Conservation (phyloP, 495 filamentous ascomycete species). For the Margaritispora aquatica region DNA sequence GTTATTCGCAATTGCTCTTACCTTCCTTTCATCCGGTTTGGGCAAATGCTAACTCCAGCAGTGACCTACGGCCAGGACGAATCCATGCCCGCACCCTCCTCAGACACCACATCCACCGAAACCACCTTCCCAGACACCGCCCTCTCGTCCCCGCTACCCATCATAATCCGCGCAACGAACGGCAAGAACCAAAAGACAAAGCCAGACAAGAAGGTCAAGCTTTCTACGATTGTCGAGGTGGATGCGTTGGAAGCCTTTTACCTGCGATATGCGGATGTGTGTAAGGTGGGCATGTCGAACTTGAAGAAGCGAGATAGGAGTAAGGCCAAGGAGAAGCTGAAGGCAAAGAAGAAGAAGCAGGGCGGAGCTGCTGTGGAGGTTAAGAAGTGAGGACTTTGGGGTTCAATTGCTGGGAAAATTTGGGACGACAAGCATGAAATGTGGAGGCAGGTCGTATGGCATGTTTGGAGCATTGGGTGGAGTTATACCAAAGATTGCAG, state of each 20-base stretch:
- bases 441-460: background rate
- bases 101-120: constrained; percentile 38
- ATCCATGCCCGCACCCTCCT: constrained; percentile 32
- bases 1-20: constrained; percentile 3
- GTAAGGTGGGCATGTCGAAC: constrained; percentile 78
- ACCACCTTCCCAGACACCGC: constrained; percentile 48
- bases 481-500: background rate
- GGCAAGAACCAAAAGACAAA: constrained; percentile 49
- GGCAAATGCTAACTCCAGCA: too few species aligned
- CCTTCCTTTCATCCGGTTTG: background rate
- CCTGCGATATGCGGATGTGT: constrained; percentile 81
- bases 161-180: constrained; percentile 82
- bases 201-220: constrained; percentile 60
- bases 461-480: background rate
- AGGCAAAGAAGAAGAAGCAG: constrained; percentile 63
- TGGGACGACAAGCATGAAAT: background rate
- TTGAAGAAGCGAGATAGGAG: constrained; percentile 91
- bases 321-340: constrained; percentile 70
- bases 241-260: constrained; percentile 77
- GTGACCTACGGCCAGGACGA: constrained; percentile 29
- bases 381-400: constrained; percentile 9
- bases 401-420: background rate
- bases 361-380: constrained; percentile 21
- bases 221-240: constrained; percentile 76
- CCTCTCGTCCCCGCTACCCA: constrained; percentile 48